These are phyloP conservation scores for Opeltia flavorubescens DNA, from an alignment of 495 filamentous ascomycete genomes.

Conservation along the genomic window DNA sequence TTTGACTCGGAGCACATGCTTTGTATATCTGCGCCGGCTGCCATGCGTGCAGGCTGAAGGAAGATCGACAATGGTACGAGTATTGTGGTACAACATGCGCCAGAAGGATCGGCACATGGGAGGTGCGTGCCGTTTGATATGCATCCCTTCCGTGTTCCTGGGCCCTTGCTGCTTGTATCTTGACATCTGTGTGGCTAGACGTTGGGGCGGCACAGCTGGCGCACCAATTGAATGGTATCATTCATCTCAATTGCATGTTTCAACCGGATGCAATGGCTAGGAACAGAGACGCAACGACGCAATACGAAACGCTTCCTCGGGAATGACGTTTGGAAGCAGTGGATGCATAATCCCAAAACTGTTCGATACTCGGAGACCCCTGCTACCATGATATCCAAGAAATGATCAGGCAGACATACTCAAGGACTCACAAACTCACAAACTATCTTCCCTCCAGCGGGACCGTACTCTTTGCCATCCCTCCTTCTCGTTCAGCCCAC, in stretches of 20 bases:
- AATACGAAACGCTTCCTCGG: not conserved
- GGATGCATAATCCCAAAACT: too few relatives aligned
- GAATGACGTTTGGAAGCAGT: too few relatives aligned
- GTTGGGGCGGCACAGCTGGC: not conserved
- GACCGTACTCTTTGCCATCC: conserved; percentile 52
- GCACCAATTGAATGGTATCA: not conserved
- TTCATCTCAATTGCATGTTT: not conserved
- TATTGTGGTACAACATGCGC: not conserved
- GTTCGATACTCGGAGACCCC: too few relatives aligned
- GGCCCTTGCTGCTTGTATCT: not conserved
- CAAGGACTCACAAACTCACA: conserved; percentile 29
- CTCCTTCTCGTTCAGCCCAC: conserved; percentile 47
- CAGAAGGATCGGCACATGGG: not conserved
- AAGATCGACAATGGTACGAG: not conserved
- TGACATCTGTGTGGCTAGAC: not conserved
- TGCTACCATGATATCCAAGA: not conserved
- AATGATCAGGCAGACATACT: too few relatives aligned
- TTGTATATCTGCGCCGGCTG: not conserved
- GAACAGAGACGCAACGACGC: not conserved
- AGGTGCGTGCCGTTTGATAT: not conserved
- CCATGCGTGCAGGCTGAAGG: not conserved
- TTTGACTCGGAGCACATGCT: not conserved
- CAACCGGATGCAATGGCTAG: not conserved
- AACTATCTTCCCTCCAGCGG: conserved; percentile 59
- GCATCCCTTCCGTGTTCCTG: not conserved